A percentile compares a stretch with the other conserved stretches of the same genome.
Conservation (phyloP, 768 basidiomycete genomes). For the Rhizopogon sp. region DNA sequence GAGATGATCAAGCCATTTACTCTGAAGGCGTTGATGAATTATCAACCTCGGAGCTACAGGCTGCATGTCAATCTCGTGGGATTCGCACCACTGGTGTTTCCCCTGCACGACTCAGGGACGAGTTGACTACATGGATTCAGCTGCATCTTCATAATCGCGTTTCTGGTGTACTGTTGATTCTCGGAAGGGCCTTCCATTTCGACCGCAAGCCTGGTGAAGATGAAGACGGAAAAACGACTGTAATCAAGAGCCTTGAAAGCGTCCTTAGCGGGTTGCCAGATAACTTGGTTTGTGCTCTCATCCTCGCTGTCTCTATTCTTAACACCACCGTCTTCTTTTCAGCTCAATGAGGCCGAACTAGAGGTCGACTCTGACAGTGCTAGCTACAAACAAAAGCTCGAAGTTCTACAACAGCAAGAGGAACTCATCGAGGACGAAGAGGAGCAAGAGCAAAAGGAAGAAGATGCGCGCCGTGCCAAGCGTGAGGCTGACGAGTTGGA, state of each 20-base stretch:
- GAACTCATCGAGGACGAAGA: slow-evolving; percentile 99
- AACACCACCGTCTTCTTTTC: background rate
- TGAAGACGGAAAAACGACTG: slow-evolving; percentile 77
- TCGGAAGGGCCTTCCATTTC: slow-evolving; percentile 94
- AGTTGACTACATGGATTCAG: slow-evolving; percentile 89
- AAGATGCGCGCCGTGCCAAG: slow-evolving; percentile 82
- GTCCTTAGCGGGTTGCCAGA: slow-evolving; percentile 92
- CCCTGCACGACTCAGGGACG: slow-evolving; percentile 83
- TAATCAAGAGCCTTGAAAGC: slow-evolving; percentile 79
- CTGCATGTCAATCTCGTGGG: slow-evolving; percentile 90
- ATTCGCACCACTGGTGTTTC: slow-evolving; percentile 86
- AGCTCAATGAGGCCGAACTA: slow-evolving; percentile 97
- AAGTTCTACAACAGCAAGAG: slow-evolving; percentile 96
- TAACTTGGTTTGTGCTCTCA: slow-evolving; percentile 57
- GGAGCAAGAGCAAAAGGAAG: slow-evolving; percentile 95
- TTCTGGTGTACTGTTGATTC: slow-evolving; percentile 88
- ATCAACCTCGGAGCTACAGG: slow-evolving; percentile 87
- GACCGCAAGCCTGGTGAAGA: slow-evolving; percentile 69
- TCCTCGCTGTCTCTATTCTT: slow-evolving; percentile 3
- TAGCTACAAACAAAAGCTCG: slow-evolving; percentile 96
- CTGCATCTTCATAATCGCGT: slow-evolving; percentile 88
- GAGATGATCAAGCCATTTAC: slow-evolving; percentile 92
- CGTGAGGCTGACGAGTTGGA: slow-evolving; percentile 79
- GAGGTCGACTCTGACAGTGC: slow-evolving; percentile 93
- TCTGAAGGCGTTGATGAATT: slow-evolving; percentile 87